Conservation (phyloP, 1,139 yeast genomes). For the Pichiaceae sp. region DNA sequence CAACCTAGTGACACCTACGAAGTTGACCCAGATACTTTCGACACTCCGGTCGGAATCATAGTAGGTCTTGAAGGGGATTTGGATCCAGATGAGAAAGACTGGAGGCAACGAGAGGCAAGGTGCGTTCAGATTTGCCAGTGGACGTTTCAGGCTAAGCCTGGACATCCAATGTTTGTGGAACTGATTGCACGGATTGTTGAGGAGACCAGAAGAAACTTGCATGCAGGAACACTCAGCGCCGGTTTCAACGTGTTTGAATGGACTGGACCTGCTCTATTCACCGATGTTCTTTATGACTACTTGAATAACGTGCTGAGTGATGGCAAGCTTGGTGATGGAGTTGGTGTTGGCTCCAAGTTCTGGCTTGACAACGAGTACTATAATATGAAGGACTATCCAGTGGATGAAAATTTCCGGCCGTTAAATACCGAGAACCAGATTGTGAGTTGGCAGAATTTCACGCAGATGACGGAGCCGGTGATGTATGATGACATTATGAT, state of each 20-base stretch:
- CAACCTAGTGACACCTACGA: no score
- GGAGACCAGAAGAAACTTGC: constrained; percentile 39
- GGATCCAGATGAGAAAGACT: constrained; percentile 52
- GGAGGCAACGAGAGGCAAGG: constrained; percentile 67
- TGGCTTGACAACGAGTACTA: constrained; percentile 16
- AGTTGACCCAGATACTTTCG: constrained; percentile 6
- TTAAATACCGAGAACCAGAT: constrained; percentile 5
- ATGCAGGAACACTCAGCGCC: constrained; percentile 11
- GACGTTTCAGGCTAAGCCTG: constrained; percentile 62
- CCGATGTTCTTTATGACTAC: constrained; percentile 62
- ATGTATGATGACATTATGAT: constrained; percentile 73
- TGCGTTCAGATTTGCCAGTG: constrained; percentile 75
- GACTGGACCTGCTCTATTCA: constrained; percentile 82
- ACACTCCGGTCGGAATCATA: constrained; percentile 50
- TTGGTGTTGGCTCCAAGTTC: constrained; percentile 22
- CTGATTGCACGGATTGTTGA: constrained; percentile 59
- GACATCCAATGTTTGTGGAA: constrained; percentile 70
- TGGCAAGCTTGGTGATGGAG: constrained; percentile 21
- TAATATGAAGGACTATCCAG: constrained; percentile 13
- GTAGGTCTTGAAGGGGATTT: constrained; percentile 79
- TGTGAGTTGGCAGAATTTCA: constrained; percentile 52
- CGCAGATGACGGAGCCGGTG: constrained; percentile 57
- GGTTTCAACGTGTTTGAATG: constrained; percentile 64
- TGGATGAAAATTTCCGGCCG: constrained; percentile 5
- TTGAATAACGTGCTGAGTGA: constrained; percentile 32